Evolutionary conservation across 441 rosid species (phyloP), one percentile per base, ranked within the genome.

Genomic region (Mallotus repandus): DNA sequence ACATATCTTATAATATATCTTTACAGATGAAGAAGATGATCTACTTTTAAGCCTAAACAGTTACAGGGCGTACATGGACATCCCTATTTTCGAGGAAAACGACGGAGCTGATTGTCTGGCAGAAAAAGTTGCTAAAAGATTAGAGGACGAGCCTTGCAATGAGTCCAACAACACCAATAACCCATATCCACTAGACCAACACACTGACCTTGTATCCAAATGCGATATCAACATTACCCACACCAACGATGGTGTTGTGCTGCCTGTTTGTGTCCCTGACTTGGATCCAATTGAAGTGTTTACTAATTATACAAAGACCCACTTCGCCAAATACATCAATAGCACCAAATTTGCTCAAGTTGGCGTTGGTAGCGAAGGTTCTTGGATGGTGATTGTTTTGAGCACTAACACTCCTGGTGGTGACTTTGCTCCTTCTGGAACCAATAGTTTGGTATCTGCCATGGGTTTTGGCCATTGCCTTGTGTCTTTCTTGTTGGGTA

Each of bases 361-460:
- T 0, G 98, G 97, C 14, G 54, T 90, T 4, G 88, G 92, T 4
- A 84, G 87, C 5, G 86, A 87, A 41, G 86, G 88, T 18, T 88
- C 90, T 64, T 88, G 96, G 98, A 86, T 86, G 88, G 97, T 92
- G 43, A 77, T 87, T 21, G 88, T 89, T 22, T 66, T 92, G 69
- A 75, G 82, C 0, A 81, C 90, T 0, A 84, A 52, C 53, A 84
- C 86, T 3, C 84, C 69, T 1, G 70, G 76, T 0, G 98, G 97
- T 46, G 87, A 85, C 65, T 88, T 91, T 22, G 78, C 80, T 0
- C 83, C 41, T 43, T 45, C 79, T 0, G 88, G 81, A 10, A 38
- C 69, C 2, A 19, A n/a, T 46, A 19, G 32, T 43, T 66, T 66
- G 50, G 56, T 48, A 4, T 22, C 69, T 1, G 0, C 18, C 48